Evolutionary conservation across 2,329 filamentous ascomycete genomes (phyloP), one percentile per base, ranked within the genome.

Genomic region (Cladorrhinum sp.): DNA sequence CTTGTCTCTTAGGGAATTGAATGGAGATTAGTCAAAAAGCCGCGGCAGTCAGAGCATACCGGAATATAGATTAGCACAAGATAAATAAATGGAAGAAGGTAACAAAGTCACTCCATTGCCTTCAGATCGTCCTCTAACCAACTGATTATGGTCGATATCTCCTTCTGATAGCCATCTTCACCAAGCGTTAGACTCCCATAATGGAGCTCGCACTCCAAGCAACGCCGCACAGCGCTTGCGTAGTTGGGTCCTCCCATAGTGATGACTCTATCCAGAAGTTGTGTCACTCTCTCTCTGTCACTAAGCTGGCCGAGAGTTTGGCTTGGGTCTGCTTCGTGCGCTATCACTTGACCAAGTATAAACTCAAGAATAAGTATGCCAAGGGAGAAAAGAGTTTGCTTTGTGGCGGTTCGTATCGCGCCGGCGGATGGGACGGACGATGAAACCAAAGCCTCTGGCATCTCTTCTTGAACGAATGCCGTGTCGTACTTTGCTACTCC

Each of bases 281-380:
- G 42, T 26, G 12, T 46, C 2, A 61, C 58, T 1, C 63, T n/a
- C n/a, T n/a, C n/a, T n/a, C n/a, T n/a, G n/a, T n/a, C n/a, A n/a
- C n/a, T 57, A 0, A 49, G 48, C 21, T 59, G 64, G 21, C 57
- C 50, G 20, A 58, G 42, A n/a, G 62, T 48, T 1, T 18, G 2
- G 26, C 26, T 7, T 18, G 54, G 14, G 21, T 36, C 28, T 53
- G 28, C 16, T 28, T 23, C 21, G 23, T 54, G 0, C 55, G 62
- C 2, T 39, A 67, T 24, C 0, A 61, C 57, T 1, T 61, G 33
- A 0, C 64, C 65, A 0, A 65, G 49, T 0, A 63, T 62, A 20
- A 70, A 46, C 51, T 70, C 68, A 10, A 69, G 59, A 14, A 70
- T 58, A 0, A 70, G 28, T 3, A 66, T 56, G 1, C 68, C 66